Percentiles rank a stretch among this genome's conserved stretches.
phyloP scores from a whole-genome alignment of 768 basidiomycete species.

The Podaxis mareebaensis region DNA sequence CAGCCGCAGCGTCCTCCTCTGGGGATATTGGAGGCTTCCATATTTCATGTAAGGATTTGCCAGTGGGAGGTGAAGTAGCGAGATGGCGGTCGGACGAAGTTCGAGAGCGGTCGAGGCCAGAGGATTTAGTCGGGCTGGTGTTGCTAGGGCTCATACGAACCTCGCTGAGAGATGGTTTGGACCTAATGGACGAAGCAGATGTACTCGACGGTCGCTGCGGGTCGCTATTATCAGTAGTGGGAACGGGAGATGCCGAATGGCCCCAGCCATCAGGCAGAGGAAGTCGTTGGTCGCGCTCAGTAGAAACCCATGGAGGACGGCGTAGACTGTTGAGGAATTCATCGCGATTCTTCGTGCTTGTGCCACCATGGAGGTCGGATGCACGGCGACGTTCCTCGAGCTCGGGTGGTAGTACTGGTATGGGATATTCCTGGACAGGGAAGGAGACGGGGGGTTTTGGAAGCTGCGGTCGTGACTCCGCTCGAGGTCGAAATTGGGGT shows the following conservation, averaged over 20 bases:
- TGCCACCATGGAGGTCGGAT: constrained; percentile 10
- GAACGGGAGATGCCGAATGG: not conserved
- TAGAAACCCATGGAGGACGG: not conserved
- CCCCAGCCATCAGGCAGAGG: constrained; percentile 5
- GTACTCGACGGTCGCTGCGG: constrained; percentile 4
- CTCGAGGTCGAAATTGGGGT: not conserved
- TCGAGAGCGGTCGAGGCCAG: constrained; percentile 18
- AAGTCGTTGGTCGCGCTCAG: constrained; percentile 2
- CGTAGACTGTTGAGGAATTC: not conserved
- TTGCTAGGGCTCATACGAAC: constrained; percentile 1
- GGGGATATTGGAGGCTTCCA: constrained; percentile 51
- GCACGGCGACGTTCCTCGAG: constrained; percentile 12
- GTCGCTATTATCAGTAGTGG: not conserved
- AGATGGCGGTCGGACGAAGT: constrained; percentile 36
- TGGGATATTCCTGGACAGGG: constrained; percentile 1
- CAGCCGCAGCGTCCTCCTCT: constrained; percentile 40
- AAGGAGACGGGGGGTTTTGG: constrained; percentile 4
- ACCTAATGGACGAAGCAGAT: constrained; percentile 7
- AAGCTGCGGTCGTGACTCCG: not conserved
- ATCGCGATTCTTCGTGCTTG: constrained; percentile 8
- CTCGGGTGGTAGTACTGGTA: constrained; percentile 11
- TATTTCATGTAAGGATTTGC: constrained; percentile 38
- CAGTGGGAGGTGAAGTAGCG: constrained; percentile 31
- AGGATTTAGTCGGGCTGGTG: constrained; percentile 1
- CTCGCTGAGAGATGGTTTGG: constrained; percentile 12